phyloP scores from a whole-genome alignment of 1,139 yeast genomes.

The Wickerhamiella pararugosa region DNA sequence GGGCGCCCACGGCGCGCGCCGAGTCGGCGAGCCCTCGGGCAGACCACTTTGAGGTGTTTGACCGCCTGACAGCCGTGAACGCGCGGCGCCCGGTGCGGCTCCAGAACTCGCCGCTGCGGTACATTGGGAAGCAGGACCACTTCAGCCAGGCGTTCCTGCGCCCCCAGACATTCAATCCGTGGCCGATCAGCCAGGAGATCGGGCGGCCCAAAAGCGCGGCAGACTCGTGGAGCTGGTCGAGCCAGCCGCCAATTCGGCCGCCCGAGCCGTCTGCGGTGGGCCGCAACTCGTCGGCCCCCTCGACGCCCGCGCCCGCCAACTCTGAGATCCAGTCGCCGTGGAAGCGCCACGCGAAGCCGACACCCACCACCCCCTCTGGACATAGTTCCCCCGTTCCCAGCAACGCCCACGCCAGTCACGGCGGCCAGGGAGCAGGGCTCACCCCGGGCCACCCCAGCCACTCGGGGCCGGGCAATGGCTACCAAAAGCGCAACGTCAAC shows the following conservation, averaged over 20 bases:
- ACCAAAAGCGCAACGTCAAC: conserved; percentile 4
- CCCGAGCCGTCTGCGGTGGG: no score
- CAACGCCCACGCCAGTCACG: neutral
- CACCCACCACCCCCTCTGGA: neutral
- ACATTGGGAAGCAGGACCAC: conserved; percentile 10
- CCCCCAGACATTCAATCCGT: conserved; percentile 9
- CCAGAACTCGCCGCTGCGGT: conserved; percentile 2
- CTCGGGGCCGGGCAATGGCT: neutral
- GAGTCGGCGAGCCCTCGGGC: neutral
- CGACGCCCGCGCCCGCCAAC: neutral
- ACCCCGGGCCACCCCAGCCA: neutral
- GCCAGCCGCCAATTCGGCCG: no score
- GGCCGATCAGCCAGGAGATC: conserved; percentile 10
- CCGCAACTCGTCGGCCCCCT: conserved; percentile 5
- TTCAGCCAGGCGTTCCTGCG: conserved; percentile 15
- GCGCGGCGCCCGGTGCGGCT: neutral
- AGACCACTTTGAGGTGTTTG: neutral
- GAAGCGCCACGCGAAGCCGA: neutral
- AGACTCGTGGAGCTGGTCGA: conserved; percentile 5
- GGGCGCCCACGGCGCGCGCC: neutral
- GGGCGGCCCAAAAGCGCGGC: conserved; percentile 12
- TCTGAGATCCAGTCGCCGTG: no score
- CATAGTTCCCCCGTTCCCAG: neutral
- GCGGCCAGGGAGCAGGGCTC: neutral
- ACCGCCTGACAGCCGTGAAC: neutral